Percentiles rank a stretch among this genome's conserved stretches.
Conservation (phyloP, 495 filamentous ascomycete species). For the Aspergillus wentii region DNA sequence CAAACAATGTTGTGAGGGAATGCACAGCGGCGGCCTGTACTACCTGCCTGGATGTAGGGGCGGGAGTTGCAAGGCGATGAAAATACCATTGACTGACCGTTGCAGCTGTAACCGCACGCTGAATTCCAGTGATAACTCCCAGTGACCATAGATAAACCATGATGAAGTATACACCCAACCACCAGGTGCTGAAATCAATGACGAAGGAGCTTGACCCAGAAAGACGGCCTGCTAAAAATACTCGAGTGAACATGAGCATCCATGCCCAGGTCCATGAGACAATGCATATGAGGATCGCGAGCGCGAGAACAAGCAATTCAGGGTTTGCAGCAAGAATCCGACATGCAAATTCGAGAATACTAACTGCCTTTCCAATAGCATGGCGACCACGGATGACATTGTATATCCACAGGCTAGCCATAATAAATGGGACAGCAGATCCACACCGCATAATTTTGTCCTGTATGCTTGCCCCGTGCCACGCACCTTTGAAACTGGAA, state of each 20-base stretch:
- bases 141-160: constrained; percentile 95
- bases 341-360: constrained; percentile 86
- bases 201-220: constrained; percentile 60
- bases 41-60: constrained; percentile 68
- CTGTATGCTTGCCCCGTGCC: constrained; percentile 67
- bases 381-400: constrained; percentile 73
- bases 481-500: constrained; percentile 74
- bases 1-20: constrained; percentile 80
- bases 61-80: constrained; percentile 77
- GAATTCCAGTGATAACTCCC: constrained; percentile 76
- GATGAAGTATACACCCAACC: constrained; percentile 83
- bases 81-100: constrained; percentile 99
- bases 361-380: constrained; percentile 71
- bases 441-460: constrained; percentile 88
- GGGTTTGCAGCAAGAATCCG: constrained; percentile 82
- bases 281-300: constrained; percentile 68
- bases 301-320: constrained; percentile 74
- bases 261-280: constrained; percentile 92
- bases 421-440: constrained; percentile 67
- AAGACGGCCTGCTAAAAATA: constrained; percentile 84
- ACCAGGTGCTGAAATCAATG: constrained; percentile 84
- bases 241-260: constrained; percentile 92
- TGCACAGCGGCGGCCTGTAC: constrained; percentile 78
- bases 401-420: constrained; percentile 76
- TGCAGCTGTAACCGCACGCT: constrained; percentile 86